phyloP scores from a whole-genome alignment of 768 basidiomycete species.

The Terana coerulea region DNA sequence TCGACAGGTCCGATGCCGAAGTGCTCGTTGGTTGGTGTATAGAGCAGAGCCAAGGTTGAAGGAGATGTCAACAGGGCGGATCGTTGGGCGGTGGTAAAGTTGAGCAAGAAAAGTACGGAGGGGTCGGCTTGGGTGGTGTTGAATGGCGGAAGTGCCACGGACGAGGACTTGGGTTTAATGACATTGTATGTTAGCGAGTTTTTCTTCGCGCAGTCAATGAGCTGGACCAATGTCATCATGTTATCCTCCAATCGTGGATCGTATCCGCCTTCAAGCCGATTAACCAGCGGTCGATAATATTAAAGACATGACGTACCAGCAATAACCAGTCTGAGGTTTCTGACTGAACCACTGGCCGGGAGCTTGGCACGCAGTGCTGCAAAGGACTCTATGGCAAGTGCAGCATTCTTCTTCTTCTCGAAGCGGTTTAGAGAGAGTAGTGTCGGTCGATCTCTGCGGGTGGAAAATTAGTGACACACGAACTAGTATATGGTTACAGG shows the following conservation, averaged over 20 bases:
- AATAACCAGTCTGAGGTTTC: constrained; percentile 64
- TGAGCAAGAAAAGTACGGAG: constrained; percentile 84
- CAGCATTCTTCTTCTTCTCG: constrained; percentile 90
- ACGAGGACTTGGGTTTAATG: constrained; percentile 44
- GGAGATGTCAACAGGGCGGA: constrained; percentile 69
- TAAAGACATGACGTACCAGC: constrained; percentile 57
- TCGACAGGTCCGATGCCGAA: constrained; percentile 97
- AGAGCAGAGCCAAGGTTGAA: constrained; percentile 73
- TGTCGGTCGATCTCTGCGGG: constrained; percentile 57
- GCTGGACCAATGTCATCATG: constrained; percentile 55
- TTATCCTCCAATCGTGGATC: constrained; percentile 88
- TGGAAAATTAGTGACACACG: constrained; percentile 3
- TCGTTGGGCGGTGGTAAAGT: constrained; percentile 84
- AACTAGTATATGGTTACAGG: constrained; percentile 4
- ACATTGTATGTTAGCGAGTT: constrained; percentile 57
- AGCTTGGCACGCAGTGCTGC: constrained; percentile 43
- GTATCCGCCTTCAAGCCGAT: constrained; percentile 64
- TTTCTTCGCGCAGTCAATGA: constrained; percentile 56
- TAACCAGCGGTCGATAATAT: neutral
- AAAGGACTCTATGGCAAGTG: constrained; percentile 79
- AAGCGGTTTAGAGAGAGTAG: constrained; percentile 91
- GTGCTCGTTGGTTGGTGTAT: constrained; percentile 94
- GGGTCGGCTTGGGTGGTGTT: constrained; percentile 38
- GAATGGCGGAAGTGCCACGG: constrained; percentile 37
- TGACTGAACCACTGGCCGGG: constrained; percentile 13